Evolutionary conservation across 768 basidiomycete species (phyloP).

Genomic region (Tylopilus plumbeoviolaceoides): DNA sequence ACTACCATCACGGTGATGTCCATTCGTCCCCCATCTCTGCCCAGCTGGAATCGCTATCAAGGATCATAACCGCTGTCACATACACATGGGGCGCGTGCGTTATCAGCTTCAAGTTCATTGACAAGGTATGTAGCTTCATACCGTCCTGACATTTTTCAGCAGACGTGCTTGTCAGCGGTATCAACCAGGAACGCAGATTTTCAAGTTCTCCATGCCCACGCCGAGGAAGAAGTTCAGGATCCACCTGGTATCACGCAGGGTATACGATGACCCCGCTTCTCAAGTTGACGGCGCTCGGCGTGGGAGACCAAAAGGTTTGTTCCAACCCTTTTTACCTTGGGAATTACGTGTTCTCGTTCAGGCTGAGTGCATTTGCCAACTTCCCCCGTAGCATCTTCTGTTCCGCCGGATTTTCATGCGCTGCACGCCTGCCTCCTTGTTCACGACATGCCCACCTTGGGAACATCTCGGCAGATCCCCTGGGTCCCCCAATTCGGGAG

Average conservation of each 20-base stretch:
- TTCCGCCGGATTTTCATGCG: conserved; percentile 27
- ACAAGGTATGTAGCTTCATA: not conserved
- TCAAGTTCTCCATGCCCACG: conserved; percentile 2
- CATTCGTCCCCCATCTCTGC: no score
- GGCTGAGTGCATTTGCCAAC: not conserved
- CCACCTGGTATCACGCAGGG: conserved; percentile 3
- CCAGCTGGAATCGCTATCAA: no score
- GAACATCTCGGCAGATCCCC: conserved; percentile 25
- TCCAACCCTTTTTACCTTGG: conserved; percentile 3
- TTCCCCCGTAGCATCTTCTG: not conserved
- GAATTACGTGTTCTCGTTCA: conserved; percentile 11
- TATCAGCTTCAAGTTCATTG: not conserved
- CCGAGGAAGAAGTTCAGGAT: conserved; percentile 8
- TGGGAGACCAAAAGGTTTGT: conserved; percentile 6
- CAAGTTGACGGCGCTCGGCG: not conserved
- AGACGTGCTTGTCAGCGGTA: not conserved
- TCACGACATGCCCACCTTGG: conserved; percentile 21
- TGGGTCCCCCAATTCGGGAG: not conserved
- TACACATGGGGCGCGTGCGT: no score
- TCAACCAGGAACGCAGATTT: conserved; percentile 13
- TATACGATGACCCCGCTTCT: conserved; percentile 1
- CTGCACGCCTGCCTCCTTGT: not conserved
- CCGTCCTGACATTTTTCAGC: not conserved
- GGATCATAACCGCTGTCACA: no score
- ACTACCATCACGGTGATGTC: no score